Evolutionary conservation across 2,329 filamentous ascomycete species (phyloP).

Genomic region (Epicoccum nigrum): DNA sequence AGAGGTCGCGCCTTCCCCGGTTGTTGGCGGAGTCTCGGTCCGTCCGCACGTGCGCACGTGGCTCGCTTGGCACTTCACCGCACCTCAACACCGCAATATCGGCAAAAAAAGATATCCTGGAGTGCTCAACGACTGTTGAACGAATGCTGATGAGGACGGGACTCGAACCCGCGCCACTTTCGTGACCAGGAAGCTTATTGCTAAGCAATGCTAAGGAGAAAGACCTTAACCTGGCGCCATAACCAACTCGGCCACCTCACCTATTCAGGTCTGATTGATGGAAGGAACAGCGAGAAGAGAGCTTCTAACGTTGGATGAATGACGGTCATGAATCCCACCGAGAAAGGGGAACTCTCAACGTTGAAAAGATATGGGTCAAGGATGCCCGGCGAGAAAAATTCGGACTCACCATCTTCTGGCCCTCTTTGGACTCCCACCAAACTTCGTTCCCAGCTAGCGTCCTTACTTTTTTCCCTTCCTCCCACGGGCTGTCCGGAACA

Average conservation of each 20-base stretch:
- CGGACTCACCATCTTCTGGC: slow-evolving; percentile 68
- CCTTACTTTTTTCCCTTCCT: slow-evolving; percentile 67
- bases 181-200: slow-evolving; percentile 43
- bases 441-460: slow-evolving; percentile 73
- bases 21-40: too few relatives aligned
- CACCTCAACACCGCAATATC: too few relatives aligned
- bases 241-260: slow-evolving; percentile 36
- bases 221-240: slow-evolving; percentile 43
- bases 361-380: too few relatives aligned
- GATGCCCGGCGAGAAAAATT: neutral
- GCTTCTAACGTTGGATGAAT: too few relatives aligned
- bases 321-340: too few relatives aligned
- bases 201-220: slow-evolving; percentile 24
- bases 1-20: too few relatives aligned
- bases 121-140: slow-evolving; percentile 28
- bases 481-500: slow-evolving; percentile 77
- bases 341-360: too few relatives aligned
- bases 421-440: slow-evolving; percentile 80
- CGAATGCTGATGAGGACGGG: slow-evolving; percentile 49
- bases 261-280: slow-evolving; percentile 16
- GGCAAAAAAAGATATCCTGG: slow-evolving; percentile 38
- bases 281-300: neutral
- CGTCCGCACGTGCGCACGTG: too few relatives aligned
- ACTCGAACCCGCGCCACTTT: slow-evolving; percentile 51
- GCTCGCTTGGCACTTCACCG: too few relatives aligned